Base-by-base conservation (phyloP, 2,329 filamentous ascomycete genomes). In the Neopestalotiopsis clavispora region DNA sequence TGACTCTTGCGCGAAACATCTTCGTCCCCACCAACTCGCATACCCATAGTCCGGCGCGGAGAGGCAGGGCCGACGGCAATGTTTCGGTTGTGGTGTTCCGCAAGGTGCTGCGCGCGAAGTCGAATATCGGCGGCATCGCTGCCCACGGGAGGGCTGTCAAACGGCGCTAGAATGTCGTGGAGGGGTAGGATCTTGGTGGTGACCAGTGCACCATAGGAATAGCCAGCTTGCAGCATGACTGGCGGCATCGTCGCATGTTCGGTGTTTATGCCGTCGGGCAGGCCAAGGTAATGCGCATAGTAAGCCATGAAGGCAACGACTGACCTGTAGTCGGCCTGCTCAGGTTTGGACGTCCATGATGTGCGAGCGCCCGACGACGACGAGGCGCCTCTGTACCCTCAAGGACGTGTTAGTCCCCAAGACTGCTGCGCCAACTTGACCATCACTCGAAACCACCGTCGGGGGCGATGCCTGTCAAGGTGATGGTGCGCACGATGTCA, bases 181-280 rank as follows among this genome's bases (percentile, higher is more conserved):
- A 91, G 80, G 0, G 89, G 84, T 0, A 94, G 93, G 0, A 97
- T 85, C 68, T 91, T 89, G 0, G 88, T 90, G 2, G 94, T 90
- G 52, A 98, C 88, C 76, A 97, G 87, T 4, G 94, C 93, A 58
- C 96, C 96, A 78, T 98, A 98, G 0, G 94, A 97, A 78, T 98
- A 98, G 13, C 95, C 95, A 1, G 88, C 91, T 6, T 96, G 83
- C 4, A 97, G 75, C 2, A 90, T 76, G 62, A 84, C 67, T 2
- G 79, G 81, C 1, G 72, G 73, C 40, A 72, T 14, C 63, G 69
- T 42, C 63, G 64, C 49, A 20, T 23, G 12, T 30, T 65, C 63
- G 20, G 64, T 61, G 17, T 17, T 62, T 30, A 64, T 49, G 56
- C 66, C 59, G 32, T 56, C 38, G 12, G 66, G 60, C n/a, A 82